Base-by-base conservation (phyloP, 2,329 filamentous ascomycete genomes). In the Talaromyces sp. region DNA sequence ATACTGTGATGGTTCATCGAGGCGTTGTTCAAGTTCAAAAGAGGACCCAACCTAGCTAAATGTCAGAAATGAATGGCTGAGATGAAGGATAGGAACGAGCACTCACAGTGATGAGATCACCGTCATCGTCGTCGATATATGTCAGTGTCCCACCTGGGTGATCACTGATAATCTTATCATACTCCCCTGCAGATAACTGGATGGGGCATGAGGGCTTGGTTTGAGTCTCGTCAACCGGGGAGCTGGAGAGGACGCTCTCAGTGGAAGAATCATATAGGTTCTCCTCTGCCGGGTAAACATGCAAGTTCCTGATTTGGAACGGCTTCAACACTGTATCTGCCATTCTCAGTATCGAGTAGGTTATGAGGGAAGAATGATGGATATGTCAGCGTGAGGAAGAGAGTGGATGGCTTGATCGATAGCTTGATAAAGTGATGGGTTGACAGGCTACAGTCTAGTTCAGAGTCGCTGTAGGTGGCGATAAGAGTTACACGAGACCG, bases 51-150 rank as follows among this genome's bases (percentile, higher is more conserved):
- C 77, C 79, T 81, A 58, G 36, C 29, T 15, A 10, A 10, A 13
- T 56, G 43, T 66, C 19, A 66, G 51, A 17, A 29, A 58, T 36
- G 65, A 60, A 31, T 19, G 13, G 34, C 11, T 34, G 63, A 34
- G 56, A n/a, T 15, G 22, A 25, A 31, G 11, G 49, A 58, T n/a
- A 22, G 17, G 19, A 10, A 22, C 2, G 10, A 59, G 47, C 38
- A 71, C 77, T 72, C 70, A 81, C 81, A 6, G 78, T 82, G 64
- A 83, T 80, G 36, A 74, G 71, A 63, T 81, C 80, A 1, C 78
- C 78, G 67, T 82, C 80, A 67, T 82, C 79, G 31, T 81, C 77
- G 69, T 83, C 81, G 62, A 78, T 58, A 66, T 83, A 83, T 22
- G 72, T 79, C 53, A 83, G 68, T 38, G 72, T 75, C 13, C 79